A percentile compares a stretch with the other conserved stretches of the same genome.
Evolutionary conservation across 495 filamentous ascomycete species (phyloP).

Genomic region (Choiromyces venosus): DNA sequence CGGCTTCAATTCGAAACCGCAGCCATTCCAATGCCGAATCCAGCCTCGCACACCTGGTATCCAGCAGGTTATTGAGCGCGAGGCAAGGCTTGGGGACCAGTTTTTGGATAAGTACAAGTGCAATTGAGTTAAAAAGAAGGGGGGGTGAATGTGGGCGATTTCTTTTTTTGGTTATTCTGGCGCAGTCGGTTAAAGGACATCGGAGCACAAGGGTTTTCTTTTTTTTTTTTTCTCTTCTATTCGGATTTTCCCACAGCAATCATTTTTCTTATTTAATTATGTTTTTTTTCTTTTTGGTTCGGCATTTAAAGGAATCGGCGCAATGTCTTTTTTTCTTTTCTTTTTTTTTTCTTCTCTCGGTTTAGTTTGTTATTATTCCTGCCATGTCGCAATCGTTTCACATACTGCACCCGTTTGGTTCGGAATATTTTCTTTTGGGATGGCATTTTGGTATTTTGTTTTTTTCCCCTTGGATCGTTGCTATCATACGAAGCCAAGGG

Average conservation of each 20-base stretch:
- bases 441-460: neutral
- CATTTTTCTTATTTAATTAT: neutral
- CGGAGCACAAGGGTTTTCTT: neutral
- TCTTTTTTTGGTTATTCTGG: neutral
- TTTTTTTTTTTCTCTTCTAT: neutral
- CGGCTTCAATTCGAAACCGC: conserved; percentile 54
- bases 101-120: conserved; percentile 43
- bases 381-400: neutral
- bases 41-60: conserved; percentile 42
- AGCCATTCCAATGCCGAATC: conserved; percentile 52
- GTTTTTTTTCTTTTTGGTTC: neutral
- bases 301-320: conserved; percentile 3
- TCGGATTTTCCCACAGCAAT: neutral
- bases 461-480: neutral
- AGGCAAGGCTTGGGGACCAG: conserved; percentile 32
- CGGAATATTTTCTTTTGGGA: neutral
- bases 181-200: neutral
- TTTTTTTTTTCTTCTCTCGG: neutral
- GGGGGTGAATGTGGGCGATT: neutral
- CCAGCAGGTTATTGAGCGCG: conserved; percentile 26
- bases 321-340: neutral
- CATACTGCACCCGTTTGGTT: neutral
- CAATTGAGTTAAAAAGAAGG: conserved; percentile 36
- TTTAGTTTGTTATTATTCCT: neutral
- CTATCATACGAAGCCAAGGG: neutral